Evolutionary conservation across 73 alveolate species (phyloP), one percentile per base, ranked within the genome.

Genomic region (Paraurostyla sp.): DNA sequence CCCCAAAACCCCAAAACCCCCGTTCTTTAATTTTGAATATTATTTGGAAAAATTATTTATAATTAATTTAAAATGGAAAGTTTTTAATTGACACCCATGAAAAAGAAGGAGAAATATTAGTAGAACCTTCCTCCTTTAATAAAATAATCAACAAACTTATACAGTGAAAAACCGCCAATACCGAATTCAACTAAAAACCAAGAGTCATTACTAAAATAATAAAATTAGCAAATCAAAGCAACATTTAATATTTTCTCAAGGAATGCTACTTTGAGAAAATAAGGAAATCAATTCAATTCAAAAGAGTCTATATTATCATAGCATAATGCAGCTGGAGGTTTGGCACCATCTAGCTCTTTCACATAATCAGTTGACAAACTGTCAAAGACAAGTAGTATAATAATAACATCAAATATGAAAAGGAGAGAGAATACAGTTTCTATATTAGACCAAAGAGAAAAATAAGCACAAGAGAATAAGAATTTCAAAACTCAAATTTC

Each of bases 401-500:
- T 52, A 9, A 9, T 52, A 13, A 52, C 13, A 6, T 52, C 69
- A 52, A 20, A 6, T 52, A 6, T 6, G 9, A 9, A 20, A 52
- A 52, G 69, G 23, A 52, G 69, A 20, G 69, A 52, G 23, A 52
- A 52, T 52, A 52, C 69, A 13, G 69, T 52, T 18, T 52, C 69
- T 9, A 52, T 52, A 13, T 35, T 52, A 52, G 69, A 52, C 7
- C 13, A 52, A 20, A 52, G 69, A 35, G 69, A n/a, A 52, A 20
- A 13, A n/a, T 52, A n/a, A 52, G 69, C 33, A n/a, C n/a, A n/a
- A n/a, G n/a, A n/a, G n/a, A 52, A 13, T 52, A 13, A 52, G 23
- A 52, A 52, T 6, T 25, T 13, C 36, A 4, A 52, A 52, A 52
- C 13, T n/a, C 4, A 13, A 13, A n/a, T 35, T 52, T 52, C 23